phyloP scores from a whole-genome alignment of 164 flowering plant species.

The Nymphaea colorata region DNA sequence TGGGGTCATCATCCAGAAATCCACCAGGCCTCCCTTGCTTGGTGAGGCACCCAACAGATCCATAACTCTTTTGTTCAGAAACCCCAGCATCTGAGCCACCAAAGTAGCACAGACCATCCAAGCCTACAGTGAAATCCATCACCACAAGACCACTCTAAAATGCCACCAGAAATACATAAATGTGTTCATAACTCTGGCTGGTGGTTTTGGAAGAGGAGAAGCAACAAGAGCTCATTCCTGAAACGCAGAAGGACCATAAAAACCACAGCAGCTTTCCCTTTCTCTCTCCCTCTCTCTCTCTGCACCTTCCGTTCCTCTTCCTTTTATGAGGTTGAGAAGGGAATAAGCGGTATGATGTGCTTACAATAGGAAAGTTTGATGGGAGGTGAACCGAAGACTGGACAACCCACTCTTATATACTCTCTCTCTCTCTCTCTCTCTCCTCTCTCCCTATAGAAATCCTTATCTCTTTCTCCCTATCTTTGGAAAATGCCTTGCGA shows the following conservation, averaged over 20 bases:
- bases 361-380: background rate
- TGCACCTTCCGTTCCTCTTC: background rate
- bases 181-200: background rate
- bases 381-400: background rate
- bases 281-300: background rate
- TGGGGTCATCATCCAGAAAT: slow-evolving; percentile 20
- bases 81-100: slow-evolving; percentile 22
- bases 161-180: slow-evolving; percentile 7
- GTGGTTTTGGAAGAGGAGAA: background rate
- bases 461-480: background rate
- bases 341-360: background rate
- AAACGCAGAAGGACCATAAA: background rate
- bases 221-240: background rate
- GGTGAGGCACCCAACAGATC: background rate
- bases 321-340: background rate
- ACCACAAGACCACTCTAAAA: slow-evolving; percentile 9
- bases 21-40: slow-evolving; percentile 28
- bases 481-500: background rate
- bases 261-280: background rate
- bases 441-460: background rate
- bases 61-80: slow-evolving; percentile 2
- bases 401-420: background rate
- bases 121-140: slow-evolving; percentile 54
- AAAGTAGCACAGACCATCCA: slow-evolving; percentile 24
- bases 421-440: background rate